Evolutionary conservation across 208 protist genomes (phyloP), one percentile per base, ranked within the genome.

Genomic region (Crithidia expoeki): DNA sequence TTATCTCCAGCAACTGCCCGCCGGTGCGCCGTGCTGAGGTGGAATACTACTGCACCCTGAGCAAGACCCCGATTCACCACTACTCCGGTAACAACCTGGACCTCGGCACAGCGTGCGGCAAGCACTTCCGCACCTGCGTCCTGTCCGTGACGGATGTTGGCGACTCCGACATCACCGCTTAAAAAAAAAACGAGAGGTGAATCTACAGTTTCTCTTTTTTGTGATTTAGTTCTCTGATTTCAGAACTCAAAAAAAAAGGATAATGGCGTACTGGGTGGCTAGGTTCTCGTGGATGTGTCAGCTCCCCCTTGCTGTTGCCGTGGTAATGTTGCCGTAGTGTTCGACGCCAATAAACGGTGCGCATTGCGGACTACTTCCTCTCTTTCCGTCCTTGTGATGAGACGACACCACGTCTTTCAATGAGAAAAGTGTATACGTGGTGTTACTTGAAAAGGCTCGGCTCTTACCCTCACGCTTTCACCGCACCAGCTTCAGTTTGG

Each of bases 11-110:
- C 92, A 99, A 99, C 95, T 98, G 96, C 93, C 98, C 98, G 55
- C 89, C 98, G 34, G 88, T 99, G 44, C 94, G 98, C 79, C 98
- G 98, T 81, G 98, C 98, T 11, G 98, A 99, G 92, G 94, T 99
- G 63, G 99, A 99, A 94, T 99, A 99, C 94, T 99, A 99, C 92
- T 98, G 98, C 83, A 99, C 99, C 84, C 97, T 99, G 68, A 92
- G 93, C 86, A 99, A 99, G 89, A 99, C 98, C 55, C 83, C 82
- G 49, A 98, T 99, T 64, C 97, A 99, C 88, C 98, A 99, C 93
- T 99, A 99, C 95, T 81, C 88, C 49, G 99, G 99, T 55, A 99
- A 98, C 91, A 98, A 97, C 94, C 93, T 99, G 61, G 98, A 99
- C 78, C 94, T 99, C 30, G 99, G 99, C 40, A 99, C 98, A 21